Percentiles rank a stretch among this genome's conserved stretches.
Conservation (phyloP, 202 grass and related monocot species). For the Dendrocalamus latiflorus region DNA sequence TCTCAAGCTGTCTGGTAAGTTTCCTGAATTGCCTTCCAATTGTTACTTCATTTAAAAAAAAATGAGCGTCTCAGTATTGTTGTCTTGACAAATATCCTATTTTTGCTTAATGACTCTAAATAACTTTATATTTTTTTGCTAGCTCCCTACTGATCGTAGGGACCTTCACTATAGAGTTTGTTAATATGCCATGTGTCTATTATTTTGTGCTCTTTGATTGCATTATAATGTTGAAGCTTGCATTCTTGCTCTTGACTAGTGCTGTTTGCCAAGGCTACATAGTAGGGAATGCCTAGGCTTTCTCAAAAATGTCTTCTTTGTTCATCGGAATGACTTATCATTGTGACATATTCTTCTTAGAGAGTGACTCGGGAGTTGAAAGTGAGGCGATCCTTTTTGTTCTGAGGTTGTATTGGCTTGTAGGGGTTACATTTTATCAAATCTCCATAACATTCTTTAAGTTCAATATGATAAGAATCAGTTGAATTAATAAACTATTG, state of each 20-base stretch:
- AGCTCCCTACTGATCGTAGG: neutral
- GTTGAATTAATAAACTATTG: neutral
- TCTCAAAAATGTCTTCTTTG: neutral
- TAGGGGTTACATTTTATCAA: neutral
- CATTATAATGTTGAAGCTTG: neutral
- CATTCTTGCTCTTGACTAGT: neutral
- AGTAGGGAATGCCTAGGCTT: neutral
- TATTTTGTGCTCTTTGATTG: neutral
- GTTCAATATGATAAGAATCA: neutral
- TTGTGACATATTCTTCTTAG: neutral
- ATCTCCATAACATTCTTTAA: slow-evolving; percentile 1
- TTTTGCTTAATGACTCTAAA: neutral
- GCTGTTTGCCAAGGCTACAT: neutral
- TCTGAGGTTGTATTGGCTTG: neutral
- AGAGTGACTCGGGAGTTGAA: neutral
- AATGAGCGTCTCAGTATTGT: neutral
- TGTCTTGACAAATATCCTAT: neutral
- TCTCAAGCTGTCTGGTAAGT: slow-evolving; percentile 83
- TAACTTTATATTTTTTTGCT: neutral
- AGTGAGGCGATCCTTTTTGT: neutral
- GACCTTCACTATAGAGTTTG: neutral
- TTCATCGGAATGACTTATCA: neutral
- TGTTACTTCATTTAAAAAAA: neutral
- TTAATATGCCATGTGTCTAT: neutral
- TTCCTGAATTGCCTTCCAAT: slow-evolving; percentile 15